Base-by-base conservation (phyloP, 495 filamentous ascomycete species). In the Neurospora cerealis region DNA sequence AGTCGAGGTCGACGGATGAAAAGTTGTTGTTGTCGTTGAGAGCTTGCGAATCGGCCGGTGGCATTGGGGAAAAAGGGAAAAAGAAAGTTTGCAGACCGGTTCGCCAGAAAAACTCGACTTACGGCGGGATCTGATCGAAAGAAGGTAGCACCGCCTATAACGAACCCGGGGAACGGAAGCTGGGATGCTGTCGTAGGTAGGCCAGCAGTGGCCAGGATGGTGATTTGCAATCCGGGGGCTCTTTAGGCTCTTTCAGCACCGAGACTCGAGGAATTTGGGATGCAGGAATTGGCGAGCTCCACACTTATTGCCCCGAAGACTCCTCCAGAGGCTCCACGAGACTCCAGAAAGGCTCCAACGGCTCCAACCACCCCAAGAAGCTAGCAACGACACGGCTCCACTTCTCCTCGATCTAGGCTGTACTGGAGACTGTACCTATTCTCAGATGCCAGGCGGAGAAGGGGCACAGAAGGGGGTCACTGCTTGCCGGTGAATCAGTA, bases 1-100 rank as follows among this genome's bases (percentile, higher is more conserved):
- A 79, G 21, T 77, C 77, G 73, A 81, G 77, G 24, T 80, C 78
- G 48, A 78, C 69, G n/a, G 76, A 71, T 28, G 72, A 48, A 66
- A 76, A 76, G 74, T 75, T 78, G 62, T 78, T 77, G 37, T 60
- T 75, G 54, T n/a, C n/a, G n/a, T 34, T 62, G 54, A 66, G 54
- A 42, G 39, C 70, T 48, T 77, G 74, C 7, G 73, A 21, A 71
- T 78, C 72, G 78, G 72, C 71, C 17, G 76, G 72, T 71, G 80
- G 79, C 80, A 80, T 81, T 28, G 44, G 19, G 44, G 19, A 36
- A 69, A 40, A 10, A 46, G 21, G 17, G 44, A 32, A 36, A 66
- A 34, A 34, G 28, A 66, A 66, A 66, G 54, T 34, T 66, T 66
- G 54, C 28, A 32, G 54, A 62, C 54, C 24, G 54, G 54, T 62